These are phyloP conservation scores for Cryptococcus amylolentus DNA, from an alignment of 1,284 basidiomycete species.

Conservation along the genomic window DNA sequence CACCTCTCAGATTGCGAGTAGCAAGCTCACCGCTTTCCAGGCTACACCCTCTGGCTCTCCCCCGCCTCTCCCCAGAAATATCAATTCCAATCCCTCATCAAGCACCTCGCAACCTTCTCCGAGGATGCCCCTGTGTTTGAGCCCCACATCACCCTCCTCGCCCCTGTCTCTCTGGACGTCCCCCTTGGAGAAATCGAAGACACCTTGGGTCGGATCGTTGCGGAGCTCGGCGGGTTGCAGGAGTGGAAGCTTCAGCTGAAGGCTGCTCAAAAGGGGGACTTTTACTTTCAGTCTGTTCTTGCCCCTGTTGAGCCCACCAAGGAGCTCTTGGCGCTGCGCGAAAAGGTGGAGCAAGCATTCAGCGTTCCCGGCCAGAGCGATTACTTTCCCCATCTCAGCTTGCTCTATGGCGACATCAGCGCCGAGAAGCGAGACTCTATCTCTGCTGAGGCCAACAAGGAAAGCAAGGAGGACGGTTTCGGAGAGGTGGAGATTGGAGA, in stretches of 20 bases:
- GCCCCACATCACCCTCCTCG: constrained; percentile 37
- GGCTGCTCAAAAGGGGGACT: constrained; percentile 25
- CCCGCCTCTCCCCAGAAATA: constrained; percentile 1
- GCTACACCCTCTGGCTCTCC: constrained; percentile 14
- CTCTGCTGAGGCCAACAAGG: constrained; percentile 11
- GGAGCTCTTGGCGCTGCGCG: constrained; percentile 19
- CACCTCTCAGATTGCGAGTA: background rate
- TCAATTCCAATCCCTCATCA: constrained; percentile 11
- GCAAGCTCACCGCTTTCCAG: background rate
- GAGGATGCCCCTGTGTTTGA: constrained; percentile 22
- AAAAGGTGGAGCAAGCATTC: constrained; percentile 12
- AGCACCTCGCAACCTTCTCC: constrained; percentile 12
- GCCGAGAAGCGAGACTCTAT: constrained; percentile 21
- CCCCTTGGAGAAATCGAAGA: constrained; percentile 10
- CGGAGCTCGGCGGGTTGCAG: background rate
- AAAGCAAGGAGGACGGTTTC: constrained; percentile 1
- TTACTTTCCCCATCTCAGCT: constrained; percentile 40
- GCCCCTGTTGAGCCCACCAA: constrained; percentile 19
- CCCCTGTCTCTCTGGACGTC: constrained; percentile 15
- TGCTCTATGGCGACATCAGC: constrained; percentile 33
- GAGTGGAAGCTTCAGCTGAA: constrained; percentile 5
- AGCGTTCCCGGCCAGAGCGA: constrained; percentile 1
- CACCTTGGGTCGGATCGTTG: constrained; percentile 1
- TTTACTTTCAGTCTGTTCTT: constrained; percentile 40
- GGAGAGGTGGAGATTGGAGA: constrained; percentile 6